These are phyloP conservation scores for Eremothecium cymbalariae DNA, from an alignment of 1,139 yeast genomes.

Conservation along the genomic window DNA sequence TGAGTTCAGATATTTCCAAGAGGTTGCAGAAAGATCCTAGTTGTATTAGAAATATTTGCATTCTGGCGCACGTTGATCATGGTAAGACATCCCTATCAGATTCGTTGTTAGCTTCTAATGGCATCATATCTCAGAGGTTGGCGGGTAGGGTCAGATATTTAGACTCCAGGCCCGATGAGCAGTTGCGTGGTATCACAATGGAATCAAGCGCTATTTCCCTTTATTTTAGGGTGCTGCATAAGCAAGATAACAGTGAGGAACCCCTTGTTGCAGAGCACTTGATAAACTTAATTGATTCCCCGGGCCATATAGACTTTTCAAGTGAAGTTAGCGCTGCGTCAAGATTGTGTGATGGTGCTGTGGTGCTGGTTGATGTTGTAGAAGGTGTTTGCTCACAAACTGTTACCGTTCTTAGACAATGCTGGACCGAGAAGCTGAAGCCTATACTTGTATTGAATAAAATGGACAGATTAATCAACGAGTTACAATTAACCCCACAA, in stretches of 20 bases:
- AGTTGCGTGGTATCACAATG: slow-evolving; percentile 94
- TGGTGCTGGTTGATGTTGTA: slow-evolving; percentile 89
- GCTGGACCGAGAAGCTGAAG: slow-evolving; percentile 87
- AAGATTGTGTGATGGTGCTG: slow-evolving; percentile 92
- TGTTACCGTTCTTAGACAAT: slow-evolving; percentile 85
- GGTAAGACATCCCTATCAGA: slow-evolving; percentile 96
- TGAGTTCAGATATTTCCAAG: slow-evolving; percentile 54
- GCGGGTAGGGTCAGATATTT: slow-evolving; percentile 92
- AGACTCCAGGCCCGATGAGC: slow-evolving; percentile 95
- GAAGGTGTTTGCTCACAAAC: slow-evolving; percentile 99
- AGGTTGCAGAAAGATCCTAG: slow-evolving; percentile 62
- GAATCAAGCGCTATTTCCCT: slow-evolving; percentile 89
- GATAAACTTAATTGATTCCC: slow-evolving; percentile 91
- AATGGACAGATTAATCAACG: slow-evolving; percentile 77
- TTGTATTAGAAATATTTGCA: slow-evolving; percentile 80
- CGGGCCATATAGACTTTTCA: slow-evolving; percentile 96
- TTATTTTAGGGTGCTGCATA: slow-evolving; percentile 60
- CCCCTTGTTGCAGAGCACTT: slow-evolving; percentile 62
- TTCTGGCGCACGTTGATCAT: slow-evolving; percentile 96
- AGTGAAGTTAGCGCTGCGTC: slow-evolving; percentile 96
- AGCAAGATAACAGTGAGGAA: slow-evolving; percentile 36
- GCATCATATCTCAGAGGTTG: slow-evolving; percentile 86
- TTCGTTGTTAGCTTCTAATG: slow-evolving; percentile 86
- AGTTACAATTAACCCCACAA: slow-evolving; percentile 68
- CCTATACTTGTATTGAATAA: slow-evolving; percentile 90